phyloP scores from a whole-genome alignment of 768 basidiomycete species.

The Suillus variegatus region DNA sequence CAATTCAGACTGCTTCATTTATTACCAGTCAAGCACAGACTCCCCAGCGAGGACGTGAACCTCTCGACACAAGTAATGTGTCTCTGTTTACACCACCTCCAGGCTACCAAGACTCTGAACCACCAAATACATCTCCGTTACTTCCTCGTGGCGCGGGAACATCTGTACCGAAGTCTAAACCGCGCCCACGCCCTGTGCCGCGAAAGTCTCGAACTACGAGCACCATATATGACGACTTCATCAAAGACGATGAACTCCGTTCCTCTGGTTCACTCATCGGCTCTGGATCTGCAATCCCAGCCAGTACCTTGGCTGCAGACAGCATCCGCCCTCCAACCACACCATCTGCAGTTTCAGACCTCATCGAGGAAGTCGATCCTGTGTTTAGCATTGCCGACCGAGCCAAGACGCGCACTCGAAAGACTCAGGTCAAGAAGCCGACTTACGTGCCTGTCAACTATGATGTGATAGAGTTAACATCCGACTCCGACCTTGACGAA shows the following conservation, averaged over 20 bases:
- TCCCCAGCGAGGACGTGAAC: slow-evolving; percentile 11
- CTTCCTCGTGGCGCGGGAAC: slow-evolving; percentile 7
- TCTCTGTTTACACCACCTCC: slow-evolving; percentile 32
- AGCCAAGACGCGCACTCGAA: slow-evolving; percentile 55
- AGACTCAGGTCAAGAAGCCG: slow-evolving; percentile 21
- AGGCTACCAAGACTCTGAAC: neutral
- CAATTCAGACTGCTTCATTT: slow-evolving; percentile 24
- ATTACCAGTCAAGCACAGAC: slow-evolving; percentile 17
- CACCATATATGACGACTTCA: slow-evolving; percentile 2
- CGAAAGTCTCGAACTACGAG: slow-evolving; percentile 3
- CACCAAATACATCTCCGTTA: slow-evolving; percentile 14
- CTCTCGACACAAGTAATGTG: slow-evolving; percentile 5
- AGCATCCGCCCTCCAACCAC: slow-evolving; percentile 22
- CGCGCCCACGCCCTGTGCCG: slow-evolving; percentile 33
- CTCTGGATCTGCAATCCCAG: slow-evolving; percentile 14
- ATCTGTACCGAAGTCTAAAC: slow-evolving; percentile 15
- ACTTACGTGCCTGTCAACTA: slow-evolving; percentile 7
- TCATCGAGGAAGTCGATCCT: slow-evolving; percentile 19
- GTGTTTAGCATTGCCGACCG: slow-evolving; percentile 53
- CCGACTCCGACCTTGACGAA: slow-evolving; percentile 42
- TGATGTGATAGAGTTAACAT: slow-evolving; percentile 49
- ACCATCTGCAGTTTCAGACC: slow-evolving; percentile 15
- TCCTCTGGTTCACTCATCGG: slow-evolving; percentile 25
- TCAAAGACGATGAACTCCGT: slow-evolving; percentile 4
- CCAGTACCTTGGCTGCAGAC: slow-evolving; percentile 18